Evolutionary conservation across 352 stramenopile species (phyloP).

Genomic region (Pythium oligandrum): DNA sequence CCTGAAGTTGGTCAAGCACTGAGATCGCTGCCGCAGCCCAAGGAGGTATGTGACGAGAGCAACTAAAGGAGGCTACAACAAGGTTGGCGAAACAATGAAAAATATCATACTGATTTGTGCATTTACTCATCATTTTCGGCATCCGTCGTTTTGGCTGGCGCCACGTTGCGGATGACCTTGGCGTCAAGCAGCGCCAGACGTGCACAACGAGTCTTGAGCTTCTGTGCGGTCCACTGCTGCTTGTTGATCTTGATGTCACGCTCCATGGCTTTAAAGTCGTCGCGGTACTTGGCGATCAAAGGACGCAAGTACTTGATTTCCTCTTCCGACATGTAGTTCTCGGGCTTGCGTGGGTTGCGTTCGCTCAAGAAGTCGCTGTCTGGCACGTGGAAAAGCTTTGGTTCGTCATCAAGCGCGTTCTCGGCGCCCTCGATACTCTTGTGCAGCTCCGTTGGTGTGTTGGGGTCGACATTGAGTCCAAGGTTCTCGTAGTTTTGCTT

Average conservation of each 20-base stretch:
- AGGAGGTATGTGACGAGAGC: too few species aligned
- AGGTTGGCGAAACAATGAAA: too few species aligned
- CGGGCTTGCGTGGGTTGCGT: constrained; percentile 56
- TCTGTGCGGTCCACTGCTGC: constrained; percentile 78
- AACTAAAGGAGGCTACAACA: too few species aligned
- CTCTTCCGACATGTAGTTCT: constrained; percentile 78
- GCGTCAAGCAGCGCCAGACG: constrained; percentile 70
- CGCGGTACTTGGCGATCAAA: constrained; percentile 63
- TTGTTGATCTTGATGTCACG: constrained; percentile 83
- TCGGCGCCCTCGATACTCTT: constrained; percentile 44
- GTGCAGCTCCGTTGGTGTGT: constrained; percentile 45
- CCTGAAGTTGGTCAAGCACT: too few species aligned
- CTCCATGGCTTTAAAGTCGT: constrained; percentile 74
- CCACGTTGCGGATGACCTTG: constrained; percentile 50
- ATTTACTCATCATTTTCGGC: too few species aligned
- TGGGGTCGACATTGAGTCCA: constrained; percentile 61
- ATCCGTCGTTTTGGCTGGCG: background rate
- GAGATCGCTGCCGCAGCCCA: too few species aligned
- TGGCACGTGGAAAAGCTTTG: constrained; percentile 61
- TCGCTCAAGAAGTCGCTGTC: constrained; percentile 78
- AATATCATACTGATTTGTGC: too few species aligned
- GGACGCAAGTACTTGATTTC: constrained; percentile 74
- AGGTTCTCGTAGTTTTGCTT: constrained; percentile 79
- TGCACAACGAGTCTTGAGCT: constrained; percentile 65
- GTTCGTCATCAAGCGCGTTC: constrained; percentile 52